A percentile compares a stretch with the other conserved stretches of the same genome.
Conservation (phyloP, 2,329 filamentous ascomycete species). For the Pyricularia grisea region DNA sequence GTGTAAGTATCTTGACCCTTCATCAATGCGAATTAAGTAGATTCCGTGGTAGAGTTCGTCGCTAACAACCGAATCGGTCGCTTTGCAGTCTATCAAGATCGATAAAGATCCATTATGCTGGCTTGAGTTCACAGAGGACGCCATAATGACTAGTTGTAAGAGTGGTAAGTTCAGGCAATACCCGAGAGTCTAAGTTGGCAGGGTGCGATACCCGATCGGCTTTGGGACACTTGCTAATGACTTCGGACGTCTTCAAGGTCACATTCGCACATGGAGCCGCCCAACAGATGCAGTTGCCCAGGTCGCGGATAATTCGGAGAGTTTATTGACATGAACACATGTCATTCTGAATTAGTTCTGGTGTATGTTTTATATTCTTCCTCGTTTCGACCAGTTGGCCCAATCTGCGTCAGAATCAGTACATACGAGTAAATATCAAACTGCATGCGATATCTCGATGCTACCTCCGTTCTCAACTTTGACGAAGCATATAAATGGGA, state of each 20-base stretch:
- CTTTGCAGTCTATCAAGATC: conserved; percentile 61
- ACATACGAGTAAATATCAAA: background rate
- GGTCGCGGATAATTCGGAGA: conserved; percentile 8
- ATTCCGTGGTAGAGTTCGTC: background rate
- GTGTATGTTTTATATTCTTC: background rate
- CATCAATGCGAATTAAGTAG: background rate
- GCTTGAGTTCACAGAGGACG: conserved; percentile 88
- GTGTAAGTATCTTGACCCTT: conserved; percentile 44
- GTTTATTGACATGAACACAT: background rate
- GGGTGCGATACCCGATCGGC: background rate
- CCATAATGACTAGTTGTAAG: conserved; percentile 86
- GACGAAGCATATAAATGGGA: background rate
- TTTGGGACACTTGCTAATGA: background rate
- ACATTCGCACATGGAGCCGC: conserved; percentile 31
- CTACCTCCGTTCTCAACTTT: background rate
- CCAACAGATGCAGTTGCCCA: conserved; percentile 26
- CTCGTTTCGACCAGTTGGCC: background rate
- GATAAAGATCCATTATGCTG: conserved; percentile 83
- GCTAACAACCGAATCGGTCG: conserved; percentile 7
- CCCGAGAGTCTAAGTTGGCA: background rate
- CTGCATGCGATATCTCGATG: background rate
- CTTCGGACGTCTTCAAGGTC: conserved; percentile 17
- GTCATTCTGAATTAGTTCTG: background rate
- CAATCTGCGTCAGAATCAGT: background rate
- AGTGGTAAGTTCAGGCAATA: conserved; percentile 53